Base-by-base conservation (phyloP, 1,284 basidiomycete genomes). In the Pisolithus thermaeus region DNA sequence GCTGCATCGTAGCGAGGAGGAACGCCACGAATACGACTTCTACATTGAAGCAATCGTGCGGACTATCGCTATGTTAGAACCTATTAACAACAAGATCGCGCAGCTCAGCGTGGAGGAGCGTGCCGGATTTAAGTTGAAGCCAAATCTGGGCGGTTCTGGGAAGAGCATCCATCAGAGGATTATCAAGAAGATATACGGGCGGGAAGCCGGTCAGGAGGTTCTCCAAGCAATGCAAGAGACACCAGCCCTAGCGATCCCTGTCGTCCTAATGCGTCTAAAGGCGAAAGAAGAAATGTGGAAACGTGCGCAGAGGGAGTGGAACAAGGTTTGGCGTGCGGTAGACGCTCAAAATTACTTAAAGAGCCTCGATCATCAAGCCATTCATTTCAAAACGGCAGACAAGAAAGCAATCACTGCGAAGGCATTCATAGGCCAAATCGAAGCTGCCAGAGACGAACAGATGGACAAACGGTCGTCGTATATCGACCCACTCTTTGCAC, bases 231-330 rank as follows among this genome's bases (percentile, higher is more conserved):
- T 99, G 76, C 94, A 98, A 68, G 94, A 98, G 42, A 83, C 86
- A n/a, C 96, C 96, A 1, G 83, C 84, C 20, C 75, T 88, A n/a
- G 90, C 97, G 1, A 87, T 99, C 16, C 95, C 96, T 0, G 85
- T 98, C 54, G 93, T 99, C 0, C 77, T 98, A n/a, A 75, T 81
- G 38, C 83, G 97, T 8, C 74, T 99, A 57, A 97, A 97, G 75
- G 88, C 91, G 69, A 99, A 98, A 73, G 95, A 98, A 67, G 93
- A 95, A 59, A 95, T 98, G 67, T 99, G 97, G 96, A 97, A 95
- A 71, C 81, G 92, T n/a, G 95, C 93, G n/a, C 92, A 97, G 69
- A 74, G 93, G 56, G 97, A 97, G 71, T 99, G 97, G 97, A 97
- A 98, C 74, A 92, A 96, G 66, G 92, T 98, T 46, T 99, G 96